Percentiles rank a stretch among this genome's conserved stretches.
phyloP scores from a whole-genome alignment of 352 stramenopile species.

The Phytopythium boreale region DNA sequence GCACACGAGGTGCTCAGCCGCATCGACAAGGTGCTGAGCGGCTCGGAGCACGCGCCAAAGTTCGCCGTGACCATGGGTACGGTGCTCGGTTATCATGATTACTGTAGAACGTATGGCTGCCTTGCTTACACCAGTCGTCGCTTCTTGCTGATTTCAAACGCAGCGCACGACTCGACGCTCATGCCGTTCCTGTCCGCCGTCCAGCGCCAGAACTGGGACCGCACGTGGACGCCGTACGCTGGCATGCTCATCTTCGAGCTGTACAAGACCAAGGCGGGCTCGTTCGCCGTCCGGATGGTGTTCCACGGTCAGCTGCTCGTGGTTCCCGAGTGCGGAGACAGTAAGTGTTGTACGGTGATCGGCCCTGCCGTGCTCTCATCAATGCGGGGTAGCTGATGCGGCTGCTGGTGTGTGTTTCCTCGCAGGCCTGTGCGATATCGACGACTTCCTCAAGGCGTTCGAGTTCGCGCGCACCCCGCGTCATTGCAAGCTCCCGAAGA shows the following conservation, averaged over 20 bases:
- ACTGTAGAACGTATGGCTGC: no score
- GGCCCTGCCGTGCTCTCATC: background rate
- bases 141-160: background rate
- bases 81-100: background rate
- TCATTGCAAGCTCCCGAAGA: constrained; percentile 43
- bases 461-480: constrained; percentile 53
- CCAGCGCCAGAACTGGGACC: constrained; percentile 72
- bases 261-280: constrained; percentile 69
- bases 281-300: constrained; percentile 57
- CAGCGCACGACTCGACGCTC: constrained; percentile 79
- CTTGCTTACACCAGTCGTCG: background rate
- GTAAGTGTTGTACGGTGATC: constrained; percentile 29
- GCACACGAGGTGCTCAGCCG: constrained; percentile 63
- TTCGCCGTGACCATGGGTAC: constrained; percentile 78
- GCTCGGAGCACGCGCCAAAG: constrained; percentile 35
- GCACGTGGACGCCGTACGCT: constrained; percentile 83
- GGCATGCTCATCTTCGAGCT: constrained; percentile 73
- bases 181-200: constrained; percentile 80
- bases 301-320: constrained; percentile 72
- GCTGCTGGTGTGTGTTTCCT: background rate
- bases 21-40: constrained; percentile 49
- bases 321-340: constrained; percentile 71
- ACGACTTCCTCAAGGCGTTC: constrained; percentile 54
- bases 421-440: constrained; percentile 57
- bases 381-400: constrained; percentile 7